Conservation (phyloP, 352 stramenopile species). For the Phytophthora syringae region DNA sequence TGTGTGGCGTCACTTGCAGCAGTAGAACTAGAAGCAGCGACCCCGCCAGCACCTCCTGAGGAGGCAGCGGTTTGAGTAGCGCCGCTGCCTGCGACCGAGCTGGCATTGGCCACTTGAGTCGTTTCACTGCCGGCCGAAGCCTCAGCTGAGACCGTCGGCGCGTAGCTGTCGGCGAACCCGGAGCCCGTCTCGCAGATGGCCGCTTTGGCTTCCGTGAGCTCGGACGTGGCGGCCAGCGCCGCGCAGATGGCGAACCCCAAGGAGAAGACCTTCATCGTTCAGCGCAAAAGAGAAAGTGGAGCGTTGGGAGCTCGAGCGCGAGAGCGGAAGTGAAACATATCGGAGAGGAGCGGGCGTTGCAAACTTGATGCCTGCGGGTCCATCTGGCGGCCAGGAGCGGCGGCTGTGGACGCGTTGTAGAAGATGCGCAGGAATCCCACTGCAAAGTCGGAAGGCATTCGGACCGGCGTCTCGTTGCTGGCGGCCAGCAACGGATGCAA, state of each 20-base stretch:
- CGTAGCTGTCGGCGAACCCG: constrained; percentile 24
- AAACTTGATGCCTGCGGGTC: constrained; percentile 15
- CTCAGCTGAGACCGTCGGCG: too few relatives aligned
- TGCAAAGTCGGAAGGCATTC: too few relatives aligned
- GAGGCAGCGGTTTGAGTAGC: neutral
- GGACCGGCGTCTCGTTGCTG: constrained; percentile 25
- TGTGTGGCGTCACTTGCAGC: constrained; percentile 9
- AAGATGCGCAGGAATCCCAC: constrained; percentile 38
- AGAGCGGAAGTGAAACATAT: constrained; percentile 37
- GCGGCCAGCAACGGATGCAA: constrained; percentile 25
- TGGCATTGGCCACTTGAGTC: neutral
- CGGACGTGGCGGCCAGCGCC: constrained; percentile 28
- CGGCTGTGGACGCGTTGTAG: constrained; percentile 30
- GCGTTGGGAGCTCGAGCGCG: constrained; percentile 10
- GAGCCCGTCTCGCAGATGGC: constrained; percentile 23
- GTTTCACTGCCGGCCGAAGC: constrained; percentile 6
- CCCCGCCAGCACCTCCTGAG: neutral
- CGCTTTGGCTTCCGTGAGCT: constrained; percentile 21
- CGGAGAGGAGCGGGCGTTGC: constrained; percentile 7
- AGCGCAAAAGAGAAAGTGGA: neutral
- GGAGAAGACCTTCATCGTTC: constrained; percentile 32
- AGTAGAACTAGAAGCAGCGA: constrained; percentile 6
- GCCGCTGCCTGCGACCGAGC: neutral
- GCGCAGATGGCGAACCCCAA: constrained; percentile 29
- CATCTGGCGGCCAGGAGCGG: constrained; percentile 22